Percentiles rank a stretch among this genome's conserved stretches.
phyloP scores from a whole-genome alignment of 305 asterid genomes.

The Ajuga reptans region DNA sequence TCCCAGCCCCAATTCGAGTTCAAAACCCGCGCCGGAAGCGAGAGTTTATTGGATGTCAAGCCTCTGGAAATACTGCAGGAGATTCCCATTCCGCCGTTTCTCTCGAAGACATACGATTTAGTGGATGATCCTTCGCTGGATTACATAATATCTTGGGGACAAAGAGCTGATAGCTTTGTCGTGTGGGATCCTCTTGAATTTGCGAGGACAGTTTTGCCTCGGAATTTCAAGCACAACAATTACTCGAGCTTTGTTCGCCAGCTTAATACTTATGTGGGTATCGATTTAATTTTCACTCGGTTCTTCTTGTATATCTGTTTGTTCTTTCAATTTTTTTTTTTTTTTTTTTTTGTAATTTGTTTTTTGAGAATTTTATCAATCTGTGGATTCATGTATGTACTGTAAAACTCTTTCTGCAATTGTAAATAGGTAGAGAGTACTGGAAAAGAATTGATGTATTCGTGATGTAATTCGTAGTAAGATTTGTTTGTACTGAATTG shows the following conservation, averaged over 20 bases:
- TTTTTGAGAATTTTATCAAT: constrained; percentile 5
- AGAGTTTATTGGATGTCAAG: constrained; percentile 16
- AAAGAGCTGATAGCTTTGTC: constrained; percentile 49
- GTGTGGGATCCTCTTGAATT: constrained; percentile 72
- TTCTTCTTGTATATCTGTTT: not conserved
- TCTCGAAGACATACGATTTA: constrained; percentile 62
- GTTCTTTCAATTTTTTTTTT: not conserved
- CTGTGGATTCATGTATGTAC: constrained; percentile 1
- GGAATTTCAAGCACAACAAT: constrained; percentile 74
- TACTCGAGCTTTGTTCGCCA: constrained; percentile 86
- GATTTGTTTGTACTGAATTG: not conserved
- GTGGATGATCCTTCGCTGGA: constrained; percentile 54
- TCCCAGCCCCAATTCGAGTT: constrained; percentile 16
- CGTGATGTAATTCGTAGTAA: constrained; percentile 6
- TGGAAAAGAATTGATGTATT: constrained; percentile 4
- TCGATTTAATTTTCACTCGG: constrained; percentile 18
- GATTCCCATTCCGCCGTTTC: constrained; percentile 57
- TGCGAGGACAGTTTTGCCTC: constrained; percentile 48
- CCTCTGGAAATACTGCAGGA: constrained; percentile 47
- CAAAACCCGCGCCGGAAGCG: constrained; percentile 6
- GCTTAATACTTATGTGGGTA: constrained; percentile 87
- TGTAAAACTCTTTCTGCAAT: constrained; percentile 1
- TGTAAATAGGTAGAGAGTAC: constrained; percentile 5
- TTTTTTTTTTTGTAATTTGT: not conserved
- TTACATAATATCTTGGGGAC: constrained; percentile 55